Evolutionary conservation across 2,329 filamentous ascomycete species (phyloP).

Genomic region (Fusarium caatingaense): DNA sequence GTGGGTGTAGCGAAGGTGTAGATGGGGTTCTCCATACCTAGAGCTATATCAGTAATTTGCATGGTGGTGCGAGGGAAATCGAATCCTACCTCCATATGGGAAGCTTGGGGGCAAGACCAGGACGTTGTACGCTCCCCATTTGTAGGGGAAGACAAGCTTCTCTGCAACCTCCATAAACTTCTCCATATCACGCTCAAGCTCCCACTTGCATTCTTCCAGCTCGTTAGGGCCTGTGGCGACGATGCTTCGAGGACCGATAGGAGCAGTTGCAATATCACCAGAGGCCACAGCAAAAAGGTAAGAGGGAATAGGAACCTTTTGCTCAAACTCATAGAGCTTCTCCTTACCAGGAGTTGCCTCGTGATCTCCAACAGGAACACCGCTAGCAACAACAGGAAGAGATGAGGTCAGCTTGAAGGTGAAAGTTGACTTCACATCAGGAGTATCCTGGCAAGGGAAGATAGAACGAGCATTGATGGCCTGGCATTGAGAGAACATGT

Average conservation of each 20-base stretch:
- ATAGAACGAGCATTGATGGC: slow-evolving; percentile 94
- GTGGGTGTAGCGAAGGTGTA: slow-evolving; percentile 97
- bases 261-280: slow-evolving; percentile 86
- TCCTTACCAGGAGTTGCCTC: slow-evolving; percentile 59
- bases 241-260: slow-evolving; percentile 84
- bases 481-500: slow-evolving; percentile 98
- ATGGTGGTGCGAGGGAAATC: not conserved
- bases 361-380: slow-evolving; percentile 68
- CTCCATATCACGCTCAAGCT: slow-evolving; percentile 91
- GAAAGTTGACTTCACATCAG: slow-evolving; percentile 96
- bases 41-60: slow-evolving; percentile 19
- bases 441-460: slow-evolving; percentile 97
- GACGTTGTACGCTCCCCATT: slow-evolving; percentile 96
- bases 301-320: slow-evolving; percentile 90
- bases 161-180: slow-evolving; percentile 91
- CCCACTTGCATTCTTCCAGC: slow-evolving; percentile 85
- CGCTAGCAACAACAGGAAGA: slow-evolving; percentile 91
- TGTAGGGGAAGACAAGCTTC: slow-evolving; percentile 83
- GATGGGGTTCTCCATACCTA: slow-evolving; percentile 89
- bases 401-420: slow-evolving; percentile 88
- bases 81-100: slow-evolving; percentile 77
- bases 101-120: slow-evolving; percentile 90
- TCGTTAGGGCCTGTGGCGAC: slow-evolving; percentile 92
- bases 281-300: slow-evolving; percentile 94
- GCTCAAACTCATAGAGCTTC: slow-evolving; percentile 85